Evolutionary conservation across 257 asterid species (phyloP), one percentile per base, ranked within the genome.

Genomic region (Datura wrightii): DNA sequence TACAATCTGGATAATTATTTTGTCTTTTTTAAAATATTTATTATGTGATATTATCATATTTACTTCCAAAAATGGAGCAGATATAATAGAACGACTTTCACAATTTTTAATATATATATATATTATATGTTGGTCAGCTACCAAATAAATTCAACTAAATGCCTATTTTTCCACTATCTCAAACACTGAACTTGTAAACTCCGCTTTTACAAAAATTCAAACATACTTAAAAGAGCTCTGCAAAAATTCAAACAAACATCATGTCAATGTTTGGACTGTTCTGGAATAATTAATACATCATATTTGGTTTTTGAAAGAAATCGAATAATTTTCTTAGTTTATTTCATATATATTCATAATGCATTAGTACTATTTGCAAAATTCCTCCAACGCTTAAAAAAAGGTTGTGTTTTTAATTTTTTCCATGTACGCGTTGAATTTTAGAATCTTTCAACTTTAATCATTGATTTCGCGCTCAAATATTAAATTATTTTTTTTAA

Each of bases 221-320:
- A 15, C 31, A 15, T 39, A 67, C 78, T 67, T 31, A 37, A 39
- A 8, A 37, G 14, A 67, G 52, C 52, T 39, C 10, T 67, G 78
- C 52, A 37, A 67, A 37, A 67, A 67, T 67, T 67, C 52, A 67
- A 65, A 67, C 78, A 39, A 67, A 67, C 52, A 67, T 39, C 78
- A 67, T 67, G 31, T 39, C 78, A 67, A 37, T 67, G 14, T 67
- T 67, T 67, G 52, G 7, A 67, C 52, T 15, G 13, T 67, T 67
- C 52, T 16, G 7, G 78, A 67, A 39, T 39, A 16, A 39, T 67
- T 67, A 67, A 39, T 37, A 67, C 39, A 16, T 39, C 50, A 67
- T 67, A 39, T 15, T 67, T 66, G 6, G 50, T 66, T 66, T 36
- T 16, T 11, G 37, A 66, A 3, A 16, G 6, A 59, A 54, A 54